phyloP scores from a whole-genome alignment of 2,329 filamentous ascomycete genomes.

The Neopestalotiopsis clavispora region DNA sequence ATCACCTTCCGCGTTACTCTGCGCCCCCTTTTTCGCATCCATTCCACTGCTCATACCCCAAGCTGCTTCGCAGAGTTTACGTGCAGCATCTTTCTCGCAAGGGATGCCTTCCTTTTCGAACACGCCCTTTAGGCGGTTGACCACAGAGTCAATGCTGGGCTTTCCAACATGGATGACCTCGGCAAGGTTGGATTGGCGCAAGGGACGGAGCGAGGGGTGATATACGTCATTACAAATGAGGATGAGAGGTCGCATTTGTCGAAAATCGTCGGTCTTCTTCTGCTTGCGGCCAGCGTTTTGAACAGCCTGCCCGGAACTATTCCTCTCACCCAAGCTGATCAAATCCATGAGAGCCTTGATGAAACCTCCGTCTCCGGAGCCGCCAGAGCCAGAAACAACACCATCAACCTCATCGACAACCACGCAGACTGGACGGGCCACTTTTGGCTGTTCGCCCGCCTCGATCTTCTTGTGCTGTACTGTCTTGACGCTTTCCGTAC shows the following conservation, averaged over 20 bases:
- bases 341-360: slow-evolving; percentile 94
- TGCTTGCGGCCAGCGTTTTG: slow-evolving; percentile 48
- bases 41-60: slow-evolving; percentile 80
- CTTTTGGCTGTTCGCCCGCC: slow-evolving; percentile 64
- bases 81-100: slow-evolving; percentile 86
- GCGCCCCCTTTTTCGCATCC: slow-evolving; percentile 70
- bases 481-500: slow-evolving; percentile 89
- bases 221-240: slow-evolving; percentile 98
- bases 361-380: slow-evolving; percentile 87
- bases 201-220: slow-evolving; percentile 81
- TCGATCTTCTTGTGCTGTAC: slow-evolving; percentile 63
- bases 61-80: slow-evolving; percentile 81
- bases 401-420: slow-evolving; percentile 97
- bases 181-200: slow-evolving; percentile 83
- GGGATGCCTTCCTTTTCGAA: slow-evolving; percentile 89
- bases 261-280: slow-evolving; percentile 85
- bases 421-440: slow-evolving; percentile 87
- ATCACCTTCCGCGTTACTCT: slow-evolving; percentile 73
- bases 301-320: slow-evolving; percentile 49
- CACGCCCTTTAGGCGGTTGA: slow-evolving; percentile 78
- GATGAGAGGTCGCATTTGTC: slow-evolving; percentile 84
- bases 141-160: slow-evolving; percentile 84
- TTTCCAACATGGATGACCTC: slow-evolving; percentile 93
- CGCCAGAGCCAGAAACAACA: slow-evolving; percentile 79
- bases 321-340: slow-evolving; percentile 84